Evolutionary conservation across 164 flowering plant species (phyloP).

Genomic region (Vitis cinerea): DNA sequence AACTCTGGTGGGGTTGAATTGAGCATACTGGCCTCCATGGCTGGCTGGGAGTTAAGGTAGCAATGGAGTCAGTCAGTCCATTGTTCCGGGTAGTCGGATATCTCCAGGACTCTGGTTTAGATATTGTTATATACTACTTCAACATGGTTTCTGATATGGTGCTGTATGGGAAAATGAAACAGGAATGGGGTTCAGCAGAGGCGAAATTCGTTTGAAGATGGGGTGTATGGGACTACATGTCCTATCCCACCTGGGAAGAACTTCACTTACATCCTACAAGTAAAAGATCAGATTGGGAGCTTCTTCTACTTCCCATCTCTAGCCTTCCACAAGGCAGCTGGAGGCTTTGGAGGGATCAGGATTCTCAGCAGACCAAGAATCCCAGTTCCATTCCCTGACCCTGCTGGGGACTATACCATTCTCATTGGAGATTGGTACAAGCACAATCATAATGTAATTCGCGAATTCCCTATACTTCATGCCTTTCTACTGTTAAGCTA

Average conservation of each 20-base stretch:
- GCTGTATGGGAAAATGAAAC: background rate
- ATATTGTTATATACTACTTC: too few relatives aligned
- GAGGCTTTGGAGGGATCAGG: slow-evolving; percentile 73
- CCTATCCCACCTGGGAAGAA: slow-evolving; percentile 86
- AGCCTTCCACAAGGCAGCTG: slow-evolving; percentile 80
- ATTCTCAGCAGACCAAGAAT: slow-evolving; percentile 68
- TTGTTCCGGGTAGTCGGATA: too few relatives aligned
- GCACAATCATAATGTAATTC: slow-evolving; percentile 46
- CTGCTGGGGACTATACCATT: slow-evolving; percentile 62
- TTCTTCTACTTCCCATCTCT: slow-evolving; percentile 83
- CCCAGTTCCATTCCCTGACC: slow-evolving; percentile 72
- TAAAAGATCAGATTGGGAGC: slow-evolving; percentile 89
- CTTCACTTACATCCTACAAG: slow-evolving; percentile 72
- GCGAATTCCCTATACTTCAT: background rate
- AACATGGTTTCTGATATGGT: too few relatives aligned
- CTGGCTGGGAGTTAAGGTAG: too few relatives aligned
- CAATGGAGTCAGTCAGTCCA: too few relatives aligned
- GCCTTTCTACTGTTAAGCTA: background rate
- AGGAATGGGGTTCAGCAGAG: slow-evolving; percentile 90
- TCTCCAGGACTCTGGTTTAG: too few relatives aligned
- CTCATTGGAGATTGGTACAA: slow-evolving; percentile 89
- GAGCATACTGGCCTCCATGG: too few relatives aligned
- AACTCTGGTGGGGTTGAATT: too few relatives aligned
- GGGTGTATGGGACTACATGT: slow-evolving; percentile 83
- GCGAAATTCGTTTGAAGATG: slow-evolving; percentile 79